phyloP scores from a whole-genome alignment of 192 early-diverging fungal genomes.

The Geranomyces michiganensis region DNA sequence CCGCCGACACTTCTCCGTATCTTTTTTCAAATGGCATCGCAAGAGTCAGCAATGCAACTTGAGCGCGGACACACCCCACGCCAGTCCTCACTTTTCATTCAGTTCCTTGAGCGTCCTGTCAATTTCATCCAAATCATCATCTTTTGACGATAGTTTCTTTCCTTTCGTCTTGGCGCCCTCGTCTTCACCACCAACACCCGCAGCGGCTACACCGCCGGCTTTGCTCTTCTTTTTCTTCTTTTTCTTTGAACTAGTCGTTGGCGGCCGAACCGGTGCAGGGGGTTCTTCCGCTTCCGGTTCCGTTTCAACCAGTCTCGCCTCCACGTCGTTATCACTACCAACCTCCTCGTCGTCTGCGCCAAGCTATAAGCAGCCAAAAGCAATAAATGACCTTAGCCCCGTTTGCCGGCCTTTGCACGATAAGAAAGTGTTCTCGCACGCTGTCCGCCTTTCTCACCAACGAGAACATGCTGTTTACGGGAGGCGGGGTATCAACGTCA shows the following conservation, averaged over 20 bases:
- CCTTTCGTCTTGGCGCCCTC: slow-evolving; percentile 15
- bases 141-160: slow-evolving; percentile 19
- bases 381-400: background rate
- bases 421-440: background rate
- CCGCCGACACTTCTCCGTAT: slow-evolving; percentile 32
- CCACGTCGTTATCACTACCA: slow-evolving; percentile 8
- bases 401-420: background rate
- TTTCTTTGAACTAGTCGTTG: slow-evolving; percentile 1
- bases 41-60: background rate
- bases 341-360: slow-evolving; percentile 5
- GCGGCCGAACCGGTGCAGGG: background rate
- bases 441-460: too few relatives aligned
- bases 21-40: slow-evolving; percentile 8
- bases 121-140: slow-evolving; percentile 66
- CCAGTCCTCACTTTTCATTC: slow-evolving; percentile 54
- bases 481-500: background rate
- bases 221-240: slow-evolving; percentile 62
- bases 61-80: too few relatives aligned
- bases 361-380: too few relatives aligned
- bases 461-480: slow-evolving; percentile 8
- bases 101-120: slow-evolving; percentile 66
- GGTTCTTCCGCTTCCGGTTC: slow-evolving; percentile 6
- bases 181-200: background rate
- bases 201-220: slow-evolving; percentile 20
- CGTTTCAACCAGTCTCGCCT: background rate